Evolutionary conservation across 179 eudicot species (phyloP), one percentile per base, ranked within the genome.

Genomic region (Amaranthus tricolor): DNA sequence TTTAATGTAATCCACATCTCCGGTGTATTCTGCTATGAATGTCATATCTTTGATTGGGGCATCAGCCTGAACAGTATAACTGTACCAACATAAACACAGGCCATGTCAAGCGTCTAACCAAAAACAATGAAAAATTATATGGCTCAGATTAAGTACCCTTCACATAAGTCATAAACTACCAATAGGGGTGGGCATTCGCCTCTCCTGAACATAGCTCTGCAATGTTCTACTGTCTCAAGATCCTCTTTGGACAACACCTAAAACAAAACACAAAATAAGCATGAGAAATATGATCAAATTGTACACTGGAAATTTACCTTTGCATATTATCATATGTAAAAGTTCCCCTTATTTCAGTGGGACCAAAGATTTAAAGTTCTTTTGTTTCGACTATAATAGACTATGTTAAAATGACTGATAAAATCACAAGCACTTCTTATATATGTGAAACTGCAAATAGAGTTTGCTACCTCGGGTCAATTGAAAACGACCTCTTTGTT

Each of bases 31-130:
- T 4, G 93, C 72, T 9, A 94, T 75, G 59, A 90, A 60, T 51
- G 98, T 90, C 94, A 92, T 81, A 67, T 94, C 91, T 87, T 88
- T 92, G 80, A 92, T 90, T 31, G 82, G 90, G 57, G 85, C 85
- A 70, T 90, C 98, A 73, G 96, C 97, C 81, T 90, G 88, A 47
- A 92, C 88, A 4, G 97, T 89, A 82, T 81, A 94, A 54, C 97
- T 94, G 88, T 82, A 86, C 63, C 24, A 17, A 55, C 62, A 20
- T 57, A 51, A 11, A 19, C 17, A 60, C 17, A 68, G 21, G 21
- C 48, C 11, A 71, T 21, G 21, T 50, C 50, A 65, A 57, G 76
- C 52, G 45, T 66, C 55, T 5, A 64, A 68, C 40, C 66, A 17
- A 24, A 40, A 54, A 59, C 57, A 56, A 44, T 8, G 51, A 62